Evolutionary conservation across 2,329 filamentous ascomycete genomes (phyloP), one percentile per base, ranked within the genome.

Genomic region (Talaromyces amestolkiae): DNA sequence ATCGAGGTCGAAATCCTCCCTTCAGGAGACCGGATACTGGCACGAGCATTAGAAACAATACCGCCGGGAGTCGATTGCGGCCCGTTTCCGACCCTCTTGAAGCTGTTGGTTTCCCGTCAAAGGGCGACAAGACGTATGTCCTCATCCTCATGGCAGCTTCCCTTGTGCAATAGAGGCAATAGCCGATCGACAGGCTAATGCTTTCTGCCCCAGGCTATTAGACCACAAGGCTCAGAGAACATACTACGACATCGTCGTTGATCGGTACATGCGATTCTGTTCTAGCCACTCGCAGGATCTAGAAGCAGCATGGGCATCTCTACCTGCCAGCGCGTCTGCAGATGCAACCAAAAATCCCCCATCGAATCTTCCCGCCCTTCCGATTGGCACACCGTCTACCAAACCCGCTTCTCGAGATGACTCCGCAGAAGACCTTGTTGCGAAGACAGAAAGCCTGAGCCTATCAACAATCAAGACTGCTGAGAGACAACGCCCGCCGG

Each of bases 211-310:
- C 69, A 92, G 90, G 72, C 81, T 93, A 41, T 85, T 91, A 65
- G 88, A 94, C 71, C 82, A 85, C 77, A 92, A 91, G 79, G 86
- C 86, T 8, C 94, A 98, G 79, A 91, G 96, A 76, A 83, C 83
- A 63, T 97, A 94, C 81, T 97, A 94, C 78, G 88, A 89, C 74
- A 91, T 89, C 74, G 96, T 97, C 72, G 88, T 93, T 66, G 89
- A 94, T 74, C 88, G 92, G 58, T 97, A 96, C 80, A 90, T 97
- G 86, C 87, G 87, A 68, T 96, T 97, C 77, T 96, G 93, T 81
- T 91, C 91, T 17, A 86, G 88, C 64, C 86, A 90, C 73, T 84
- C 88, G 61, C 88, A 91, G 69, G 87, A 90, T 70, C 86, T 97
- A 31, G 86, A 93, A 66, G 84, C 85, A 59, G 89, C 91, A 63